Evolutionary conservation across 2,329 filamentous ascomycete species (phyloP), one percentile per base, ranked within the genome.

Genomic region (Sporothrix protearum): DNA sequence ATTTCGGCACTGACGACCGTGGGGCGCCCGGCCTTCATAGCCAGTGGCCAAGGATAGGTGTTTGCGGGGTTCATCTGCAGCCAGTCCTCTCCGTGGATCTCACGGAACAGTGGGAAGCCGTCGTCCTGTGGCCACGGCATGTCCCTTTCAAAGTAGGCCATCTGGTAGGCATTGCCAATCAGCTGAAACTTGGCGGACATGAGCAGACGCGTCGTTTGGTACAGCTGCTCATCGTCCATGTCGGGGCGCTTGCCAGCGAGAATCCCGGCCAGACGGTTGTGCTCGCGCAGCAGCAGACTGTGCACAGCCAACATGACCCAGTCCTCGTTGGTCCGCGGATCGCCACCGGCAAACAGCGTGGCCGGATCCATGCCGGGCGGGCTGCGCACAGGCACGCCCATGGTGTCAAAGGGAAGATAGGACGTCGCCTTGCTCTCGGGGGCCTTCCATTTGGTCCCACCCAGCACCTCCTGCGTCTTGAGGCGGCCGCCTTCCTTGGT

Each of bases 301-400:
- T 74, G 72, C 28, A 73, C 72, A 19, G 70, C 72, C 36, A 74
- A 39, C 68, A 73, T 69, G 6, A 73, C 59, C 73, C 73, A 74
- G 67, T 74, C 73, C 61, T 74, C 73, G 71, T 74, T 74, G 22
- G 73, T 74, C 28, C 73, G 71, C 30, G 73, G 71, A 19, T 74
- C 73, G 14, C 73, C 73, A 14, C 73, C 73, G 14, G 73, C 73
- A 49, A 74, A 74, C 22, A 74, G 72, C 16, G 12, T 39, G 4
- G 36, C 22, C 16, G 66, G 61, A 30, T 73, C 68, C 19, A 71
- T 51, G 10, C 72, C 68, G 42, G 70, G 72, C 16, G 68, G 71
- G 28, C 59, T 73, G 3, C 71, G 68, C 9, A 57, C 57, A 14
- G 71, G 71, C 7, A 74, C 69, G 10, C 66, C 59, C 42, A 74